Evolutionary conservation across 2,329 filamentous ascomycete genomes (phyloP), one percentile per base, ranked within the genome.

Genomic region (Hypoxylon sp.): DNA sequence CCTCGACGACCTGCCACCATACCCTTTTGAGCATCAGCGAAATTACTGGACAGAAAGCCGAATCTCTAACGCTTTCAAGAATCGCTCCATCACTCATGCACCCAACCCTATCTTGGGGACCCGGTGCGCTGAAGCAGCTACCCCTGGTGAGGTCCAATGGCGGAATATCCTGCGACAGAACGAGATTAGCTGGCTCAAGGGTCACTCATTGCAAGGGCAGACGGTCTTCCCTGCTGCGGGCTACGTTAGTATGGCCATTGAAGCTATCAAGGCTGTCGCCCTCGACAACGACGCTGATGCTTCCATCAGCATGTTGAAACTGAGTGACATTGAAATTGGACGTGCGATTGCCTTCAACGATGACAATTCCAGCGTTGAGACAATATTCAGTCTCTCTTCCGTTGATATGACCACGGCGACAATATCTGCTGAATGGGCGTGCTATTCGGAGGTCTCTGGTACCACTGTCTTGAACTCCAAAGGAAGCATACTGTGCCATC

Each of bases 91-190:
- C 11, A 8, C 37, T 7, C 37, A 41, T 41, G 26, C 37, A 4
- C 37, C 37, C n/a, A 41, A 41, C 26, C 37, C 37, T 17, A 17
- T 41, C 17, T 17, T 41, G 3, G 37, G 37, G 7, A 41, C 37
- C 12, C 37, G 42, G 42, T 8, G 20, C 7, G 7, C 7, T 23
- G 4, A 8, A 7, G 4, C 11, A 15, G 2, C 7, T 5, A 29
- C 9, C 5, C 7, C 7, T 6, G 7, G 16, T 3, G 23, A 40
- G 3, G 9, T 26, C 2, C 21, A n/a, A 8, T 45, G 42, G 42
- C 13, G 31, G 4, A 26, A 45, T 30, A 13, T 45, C 15, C 16
- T 45, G 3, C 13, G 20, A 3, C 11, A 5, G n/a, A 5, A 5
- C 11, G 42, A 45, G n/a, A 21, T 45, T 4, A 17, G 12, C 2